phyloP scores from a whole-genome alignment of 495 filamentous ascomycete species.

The Xylaria venustula region DNA sequence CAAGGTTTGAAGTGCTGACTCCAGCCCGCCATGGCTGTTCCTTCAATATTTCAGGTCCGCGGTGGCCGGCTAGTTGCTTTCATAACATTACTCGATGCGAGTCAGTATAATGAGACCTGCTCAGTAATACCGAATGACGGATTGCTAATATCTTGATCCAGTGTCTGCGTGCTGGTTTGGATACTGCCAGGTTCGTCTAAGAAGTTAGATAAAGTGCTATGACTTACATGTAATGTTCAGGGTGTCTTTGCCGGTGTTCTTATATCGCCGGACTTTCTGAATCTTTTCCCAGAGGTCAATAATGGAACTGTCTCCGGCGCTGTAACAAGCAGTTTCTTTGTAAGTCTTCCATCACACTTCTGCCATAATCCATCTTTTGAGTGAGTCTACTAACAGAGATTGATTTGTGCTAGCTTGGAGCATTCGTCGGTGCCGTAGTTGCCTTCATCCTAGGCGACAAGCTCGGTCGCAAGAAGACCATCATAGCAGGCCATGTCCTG shows the following conservation, averaged over 20 bases:
- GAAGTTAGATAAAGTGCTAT: not conserved
- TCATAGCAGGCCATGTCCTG: constrained; percentile 57
- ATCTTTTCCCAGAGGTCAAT: constrained; percentile 19
- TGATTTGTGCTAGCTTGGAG: constrained; percentile 26
- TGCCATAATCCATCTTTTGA: constrained; percentile 15
- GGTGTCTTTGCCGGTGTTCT: constrained; percentile 42
- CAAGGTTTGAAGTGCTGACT: not conserved
- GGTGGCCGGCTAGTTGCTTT: constrained; percentile 24
- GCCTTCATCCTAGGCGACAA: constrained; percentile 36
- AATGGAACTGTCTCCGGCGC: constrained; percentile 29
- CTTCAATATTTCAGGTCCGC: not conserved
- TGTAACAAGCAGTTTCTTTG: constrained; percentile 43
- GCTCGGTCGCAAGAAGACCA: constrained; percentile 55
- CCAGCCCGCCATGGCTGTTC: not conserved
- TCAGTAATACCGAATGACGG: not conserved
- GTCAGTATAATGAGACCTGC: constrained; percentile 8
- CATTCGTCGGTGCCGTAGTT: constrained; percentile 37
- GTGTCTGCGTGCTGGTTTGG: constrained; percentile 29
- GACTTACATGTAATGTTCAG: constrained; percentile 6
- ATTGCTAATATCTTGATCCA: constrained; percentile 5
- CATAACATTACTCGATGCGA: constrained; percentile 27
- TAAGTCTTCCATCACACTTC: constrained; percentile 20
- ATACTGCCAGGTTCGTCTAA: constrained; percentile 21
- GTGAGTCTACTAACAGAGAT: constrained; percentile 22
- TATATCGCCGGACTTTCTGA: constrained; percentile 33